Percentiles rank a stretch among this genome's conserved stretches.
Conservation (phyloP, 306 rosid genomes). For the Echinosophora koreensis region DNA sequence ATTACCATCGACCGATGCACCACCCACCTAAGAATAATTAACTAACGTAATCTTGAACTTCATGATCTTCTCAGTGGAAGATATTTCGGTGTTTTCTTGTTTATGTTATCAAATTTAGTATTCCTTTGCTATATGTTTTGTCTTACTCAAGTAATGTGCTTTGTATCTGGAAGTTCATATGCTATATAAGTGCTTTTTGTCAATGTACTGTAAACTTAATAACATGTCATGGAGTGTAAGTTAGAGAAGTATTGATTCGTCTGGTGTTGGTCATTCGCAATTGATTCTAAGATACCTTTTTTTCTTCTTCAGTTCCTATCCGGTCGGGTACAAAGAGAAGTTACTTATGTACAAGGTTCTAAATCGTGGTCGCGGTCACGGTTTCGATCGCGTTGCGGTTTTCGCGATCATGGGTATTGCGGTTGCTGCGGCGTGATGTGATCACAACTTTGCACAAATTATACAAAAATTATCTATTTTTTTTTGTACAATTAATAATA, state of each 20-base stretch:
- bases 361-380: too few relatives aligned
- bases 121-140: conserved; percentile 25
- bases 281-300: too few relatives aligned
- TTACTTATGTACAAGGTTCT: too few relatives aligned
- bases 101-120: neutral
- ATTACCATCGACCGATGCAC: conserved; percentile 61
- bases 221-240: conserved; percentile 4
- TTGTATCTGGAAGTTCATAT: neutral
- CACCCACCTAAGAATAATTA: conserved; percentile 68
- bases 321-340: too few relatives aligned
- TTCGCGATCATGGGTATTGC: too few relatives aligned
- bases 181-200: neutral
- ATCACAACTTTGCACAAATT: too few relatives aligned
- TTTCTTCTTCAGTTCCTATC: too few relatives aligned
- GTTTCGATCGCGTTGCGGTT: too few relatives aligned
- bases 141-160: conserved; percentile 12
- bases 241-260: neutral
- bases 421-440: too few relatives aligned
- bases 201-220: neutral
- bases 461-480: too few relatives aligned
- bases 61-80: neutral
- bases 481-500: too few relatives aligned
- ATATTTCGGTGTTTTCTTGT: neutral
- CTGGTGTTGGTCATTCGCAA: neutral
- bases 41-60: conserved; percentile 37